Conservation (phyloP, 2,329 filamentous ascomycete genomes). For the Diaporthe aspalathi region DNA sequence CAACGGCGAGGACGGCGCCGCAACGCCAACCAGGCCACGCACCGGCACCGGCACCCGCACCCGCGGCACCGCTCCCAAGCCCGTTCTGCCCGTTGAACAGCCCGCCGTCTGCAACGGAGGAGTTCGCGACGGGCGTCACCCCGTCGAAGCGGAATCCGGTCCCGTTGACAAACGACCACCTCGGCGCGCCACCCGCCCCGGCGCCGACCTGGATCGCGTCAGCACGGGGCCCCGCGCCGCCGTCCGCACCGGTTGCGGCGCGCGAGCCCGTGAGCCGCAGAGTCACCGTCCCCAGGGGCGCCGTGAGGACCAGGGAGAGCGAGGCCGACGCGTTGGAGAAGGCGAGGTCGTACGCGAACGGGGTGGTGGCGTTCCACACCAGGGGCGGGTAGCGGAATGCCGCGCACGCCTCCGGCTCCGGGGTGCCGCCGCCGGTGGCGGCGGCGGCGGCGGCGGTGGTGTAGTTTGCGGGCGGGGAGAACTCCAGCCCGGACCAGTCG, state of each 20-base stretch:
- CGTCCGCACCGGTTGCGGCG: neutral
- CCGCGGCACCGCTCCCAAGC: slow-evolving; percentile 2
- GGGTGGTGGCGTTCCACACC: slow-evolving; percentile 21
- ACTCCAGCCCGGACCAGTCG: slow-evolving; percentile 21
- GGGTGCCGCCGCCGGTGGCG: neutral
- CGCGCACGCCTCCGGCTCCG: neutral
- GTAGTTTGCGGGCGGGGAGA: slow-evolving; percentile 18
- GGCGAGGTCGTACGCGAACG: neutral
- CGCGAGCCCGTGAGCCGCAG: neutral
- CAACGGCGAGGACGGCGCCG: neutral
- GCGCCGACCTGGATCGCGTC: neutral
- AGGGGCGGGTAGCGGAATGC: slow-evolving; percentile 13
- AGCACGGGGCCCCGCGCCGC: neutral
- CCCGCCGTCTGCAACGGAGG: neutral
- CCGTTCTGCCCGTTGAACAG: neutral
- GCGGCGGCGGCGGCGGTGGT: neutral
- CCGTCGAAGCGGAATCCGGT: slow-evolving; percentile 9
- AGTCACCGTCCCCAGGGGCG: slow-evolving; percentile 7
- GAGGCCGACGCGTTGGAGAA: slow-evolving; percentile 11
- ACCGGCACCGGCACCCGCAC: too few relatives aligned
- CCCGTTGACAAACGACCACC: slow-evolving; percentile 20
- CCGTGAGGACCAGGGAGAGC: neutral
- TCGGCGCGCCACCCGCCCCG: neutral
- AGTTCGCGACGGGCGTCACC: neutral
- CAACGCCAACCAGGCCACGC: neutral